Base-by-base conservation (phyloP, 345 rosid genomes). In the Zanthoxylum bungeanum region DNA sequence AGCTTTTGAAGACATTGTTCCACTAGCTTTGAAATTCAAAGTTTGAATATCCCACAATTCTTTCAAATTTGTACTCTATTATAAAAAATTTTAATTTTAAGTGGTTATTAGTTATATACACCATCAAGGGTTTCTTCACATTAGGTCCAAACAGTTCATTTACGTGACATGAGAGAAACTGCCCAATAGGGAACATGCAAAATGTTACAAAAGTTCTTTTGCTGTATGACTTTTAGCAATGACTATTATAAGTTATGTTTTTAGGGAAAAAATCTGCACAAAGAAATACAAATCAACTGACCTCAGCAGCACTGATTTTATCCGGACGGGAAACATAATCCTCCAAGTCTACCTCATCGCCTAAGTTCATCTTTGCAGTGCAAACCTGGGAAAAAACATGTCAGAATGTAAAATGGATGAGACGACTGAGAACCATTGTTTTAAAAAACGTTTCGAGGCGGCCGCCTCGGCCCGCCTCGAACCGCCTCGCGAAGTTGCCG, bases 271-370 rank as follows among this genome's bases (percentile, higher is more conserved):
- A 61, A 22, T 5, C 56, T 22, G 21, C 34, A 58, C 1, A 36
- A 70, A 1, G 73, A 52, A 21, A 74, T 53, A 72, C 5, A 67
- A 62, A 31, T 25, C 53, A 69, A 85, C 93, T 66, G 74, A 95
- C 99, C 96, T 95, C 99, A 49, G 99, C 98, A 83, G 99, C 99
- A 72, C 99, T 95, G 69, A 95, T 95, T 88, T 92, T 95, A 77
- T 95, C 99, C 7, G 99, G 99, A 22, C 98, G 86, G 74, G 98
- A 95, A 68, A 95, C 98, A 79, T 90, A 95, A 86, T 95, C 99
- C 78, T 95, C 99, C 88, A 95, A 82, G 82, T 95, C 99, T 66
- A 91, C 98, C 89, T 95, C 98, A 75, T 95, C 99, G 65, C 99
- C 66, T 49, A 95, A 83, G 78, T 95, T 91, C 99, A 95, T 95